A percentile compares a stretch with the other conserved stretches of the same genome.
phyloP scores from a whole-genome alignment of 176 grass and related monocot genomes.

The Raddia distichophylla region DNA sequence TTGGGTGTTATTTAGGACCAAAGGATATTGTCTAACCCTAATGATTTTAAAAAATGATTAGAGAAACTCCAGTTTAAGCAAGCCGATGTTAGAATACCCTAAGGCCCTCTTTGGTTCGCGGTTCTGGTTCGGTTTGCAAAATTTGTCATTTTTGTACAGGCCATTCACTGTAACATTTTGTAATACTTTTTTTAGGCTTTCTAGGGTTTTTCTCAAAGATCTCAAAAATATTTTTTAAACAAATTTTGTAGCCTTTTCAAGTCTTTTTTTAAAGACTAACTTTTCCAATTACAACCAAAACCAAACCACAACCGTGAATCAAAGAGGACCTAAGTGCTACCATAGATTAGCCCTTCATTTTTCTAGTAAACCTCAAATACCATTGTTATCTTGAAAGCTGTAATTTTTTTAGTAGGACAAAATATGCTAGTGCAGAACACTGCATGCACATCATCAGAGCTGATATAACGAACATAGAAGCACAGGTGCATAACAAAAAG shows the following conservation, averaged over 20 bases:
- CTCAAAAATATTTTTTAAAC: too few species aligned
- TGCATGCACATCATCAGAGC: not conserved
- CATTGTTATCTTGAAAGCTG: conserved; percentile 17
- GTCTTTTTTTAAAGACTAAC: too few species aligned
- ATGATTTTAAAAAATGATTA: conserved; percentile 4
- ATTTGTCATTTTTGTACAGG: too few species aligned
- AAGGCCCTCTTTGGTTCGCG: too few species aligned
- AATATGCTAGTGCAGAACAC: not conserved
- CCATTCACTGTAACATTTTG: too few species aligned
- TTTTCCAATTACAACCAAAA: too few species aligned
- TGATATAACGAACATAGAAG: conserved; percentile 16
- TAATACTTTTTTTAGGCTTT: too few species aligned
- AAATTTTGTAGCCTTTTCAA: too few species aligned
- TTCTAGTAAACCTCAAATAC: not conserved
- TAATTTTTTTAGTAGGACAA: conserved; percentile 7
- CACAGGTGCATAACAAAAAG: not conserved
- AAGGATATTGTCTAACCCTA: not conserved
- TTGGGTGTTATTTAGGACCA: not conserved
- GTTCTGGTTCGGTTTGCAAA: too few species aligned
- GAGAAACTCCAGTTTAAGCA: conserved; percentile 10
- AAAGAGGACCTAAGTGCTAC: not conserved
- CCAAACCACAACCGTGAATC: too few species aligned
- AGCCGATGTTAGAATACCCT: conserved; percentile 8
- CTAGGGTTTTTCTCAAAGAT: too few species aligned
- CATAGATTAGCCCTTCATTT: not conserved